A percentile compares a stretch with the other conserved stretches of the same genome.
Evolutionary conservation across 805 yeast species (phyloP).

Genomic region (Kuraishia piskuri): DNA sequence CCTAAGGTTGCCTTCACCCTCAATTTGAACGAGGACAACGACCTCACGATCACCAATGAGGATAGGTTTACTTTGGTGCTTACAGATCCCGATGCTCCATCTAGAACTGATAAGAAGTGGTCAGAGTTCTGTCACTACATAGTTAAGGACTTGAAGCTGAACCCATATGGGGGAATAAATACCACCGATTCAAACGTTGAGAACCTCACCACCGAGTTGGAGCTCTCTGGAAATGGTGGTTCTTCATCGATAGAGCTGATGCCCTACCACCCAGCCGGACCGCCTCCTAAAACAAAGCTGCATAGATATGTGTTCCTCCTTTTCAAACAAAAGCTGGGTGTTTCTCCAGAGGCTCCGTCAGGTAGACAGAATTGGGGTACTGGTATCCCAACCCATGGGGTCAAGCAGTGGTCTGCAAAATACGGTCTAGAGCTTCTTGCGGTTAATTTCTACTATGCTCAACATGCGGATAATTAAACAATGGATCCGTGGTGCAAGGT

Average conservation of each 20-base stretch:
- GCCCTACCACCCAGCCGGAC: conserved; percentile 76
- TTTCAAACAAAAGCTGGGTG: conserved; percentile 52
- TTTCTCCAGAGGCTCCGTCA: conserved; percentile 28
- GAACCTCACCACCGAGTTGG: conserved; percentile 25
- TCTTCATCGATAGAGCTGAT: conserved; percentile 28
- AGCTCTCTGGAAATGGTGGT: conserved; percentile 23
- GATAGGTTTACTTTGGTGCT: conserved; percentile 65
- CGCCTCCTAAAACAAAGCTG: conserved; percentile 80
- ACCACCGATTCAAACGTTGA: conserved; percentile 19
- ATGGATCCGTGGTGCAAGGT: not conserved
- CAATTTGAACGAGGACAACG: conserved; percentile 29
- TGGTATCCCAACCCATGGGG: conserved; percentile 74
- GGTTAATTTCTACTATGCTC: conserved; percentile 80
- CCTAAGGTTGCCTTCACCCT: conserved; percentile 66
- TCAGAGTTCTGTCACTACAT: conserved; percentile 81
- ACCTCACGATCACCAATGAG: conserved; percentile 29
- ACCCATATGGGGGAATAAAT: conserved; percentile 26
- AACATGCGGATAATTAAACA: conserved; percentile 30
- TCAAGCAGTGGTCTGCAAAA: conserved; percentile 60
- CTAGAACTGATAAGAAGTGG: conserved; percentile 76
- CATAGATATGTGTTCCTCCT: conserved; percentile 81
- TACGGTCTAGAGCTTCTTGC: conserved; percentile 60
- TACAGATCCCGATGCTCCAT: conserved; percentile 95
- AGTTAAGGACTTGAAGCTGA: conserved; percentile 41
- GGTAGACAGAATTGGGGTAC: conserved; percentile 81